Evolutionary conservation across 805 yeast genomes (phyloP), one percentile per base, ranked within the genome.

Genomic region (Lachancea waltii): DNA sequence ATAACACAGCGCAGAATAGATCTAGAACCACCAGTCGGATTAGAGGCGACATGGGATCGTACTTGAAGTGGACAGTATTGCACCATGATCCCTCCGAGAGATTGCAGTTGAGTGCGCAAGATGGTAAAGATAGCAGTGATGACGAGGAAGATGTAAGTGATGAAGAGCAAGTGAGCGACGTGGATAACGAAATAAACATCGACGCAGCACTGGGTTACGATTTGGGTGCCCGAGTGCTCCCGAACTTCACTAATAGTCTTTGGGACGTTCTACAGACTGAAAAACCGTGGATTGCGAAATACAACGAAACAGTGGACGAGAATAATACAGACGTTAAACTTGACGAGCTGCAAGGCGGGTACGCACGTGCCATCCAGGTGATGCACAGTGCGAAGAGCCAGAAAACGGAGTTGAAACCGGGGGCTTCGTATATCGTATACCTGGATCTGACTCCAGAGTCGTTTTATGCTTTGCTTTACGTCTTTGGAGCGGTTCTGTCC

Each of bases 361-460:
- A 48, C 41, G 37, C 49, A 8, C 42, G 60, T 13, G 60, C 56
- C 4, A 34, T 50, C 21, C 20, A 37, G 17, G 29, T 32, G n/a
- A 9, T 49, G 43, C 38, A 26, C 10, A 23, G 26, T 26, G 56
- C 49, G 21, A 36, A 50, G 8, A n/a, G n/a, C 14, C 28, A 31
- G 5, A 22, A 18, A 3, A 7, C 25, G 3, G 15, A 16, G 9
- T 8, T 17, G 24, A 16, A 6, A 16, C n/a, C 20, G 24, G 49
- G 69, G n/a, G 76, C 77, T 48, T 73, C 84, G 54, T 85, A 79
- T 58, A 62, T 87, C 33, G 71, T 86, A 15, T 85, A 92, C 52
- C 74, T 82, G 65, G 96, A 89, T 56, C 72, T 82, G 45, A 78
- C 90, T 3, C 82, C 85, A 0, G 96, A 86, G 55, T 80, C 95